A percentile compares a stretch with the other conserved stretches of the same genome.
These are phyloP conservation scores for Acephala macrosclerotiorum DNA, from an alignment of 2,329 filamentous ascomycete species.

Conservation along the genomic window DNA sequence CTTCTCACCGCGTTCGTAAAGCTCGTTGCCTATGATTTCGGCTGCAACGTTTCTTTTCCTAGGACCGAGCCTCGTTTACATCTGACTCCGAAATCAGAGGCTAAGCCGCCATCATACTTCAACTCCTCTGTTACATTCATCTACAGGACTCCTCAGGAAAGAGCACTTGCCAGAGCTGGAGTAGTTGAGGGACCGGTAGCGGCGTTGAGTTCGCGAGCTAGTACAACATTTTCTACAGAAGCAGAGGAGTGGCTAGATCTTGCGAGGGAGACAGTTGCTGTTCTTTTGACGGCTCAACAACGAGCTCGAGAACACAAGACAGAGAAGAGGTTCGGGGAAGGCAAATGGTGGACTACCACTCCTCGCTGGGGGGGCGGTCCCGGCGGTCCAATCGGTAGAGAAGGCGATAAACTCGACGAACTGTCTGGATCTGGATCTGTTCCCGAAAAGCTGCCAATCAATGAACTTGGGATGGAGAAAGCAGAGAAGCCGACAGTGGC, in stretches of 20 bases:
- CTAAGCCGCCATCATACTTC: constrained; percentile 54
- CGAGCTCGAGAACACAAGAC: constrained; percentile 63
- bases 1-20: constrained; percentile 68
- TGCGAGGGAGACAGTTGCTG: constrained; percentile 65
- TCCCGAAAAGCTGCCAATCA: constrained; percentile 12
- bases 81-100: constrained; percentile 45
- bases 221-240: constrained; percentile 58
- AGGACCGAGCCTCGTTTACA: constrained; percentile 67
- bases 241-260: constrained; percentile 69
- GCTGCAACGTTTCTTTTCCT: constrained; percentile 64
- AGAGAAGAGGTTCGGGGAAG: constrained; percentile 64
- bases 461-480: not conserved
- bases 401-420: constrained; percentile 48
- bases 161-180: constrained; percentile 65
- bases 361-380: constrained; percentile 69
- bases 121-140: constrained; percentile 66
- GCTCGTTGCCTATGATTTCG: constrained; percentile 70
- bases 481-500: constrained; percentile 17
- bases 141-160: constrained; percentile 65
- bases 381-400: constrained; percentile 68
- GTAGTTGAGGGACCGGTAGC: constrained; percentile 68
- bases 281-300: constrained; percentile 69
- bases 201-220: constrained; percentile 64
- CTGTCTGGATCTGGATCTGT: not conserved
- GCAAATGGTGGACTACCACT: constrained; percentile 67